Conservation (phyloP, 306 rosid species). For the Abrus pulchellus region DNA sequence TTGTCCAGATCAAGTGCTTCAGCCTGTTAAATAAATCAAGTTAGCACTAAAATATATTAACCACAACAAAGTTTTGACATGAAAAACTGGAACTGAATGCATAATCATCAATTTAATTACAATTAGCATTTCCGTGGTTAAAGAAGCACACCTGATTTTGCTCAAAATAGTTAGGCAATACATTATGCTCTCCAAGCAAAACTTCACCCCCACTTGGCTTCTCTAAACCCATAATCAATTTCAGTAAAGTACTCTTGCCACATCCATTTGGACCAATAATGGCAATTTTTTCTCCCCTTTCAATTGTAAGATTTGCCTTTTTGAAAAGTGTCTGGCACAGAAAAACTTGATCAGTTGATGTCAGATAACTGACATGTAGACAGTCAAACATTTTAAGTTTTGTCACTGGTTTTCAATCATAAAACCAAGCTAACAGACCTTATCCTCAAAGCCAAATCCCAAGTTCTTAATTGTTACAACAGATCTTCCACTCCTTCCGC, state of each 20-base stretch:
- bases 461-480: constrained; percentile 72
- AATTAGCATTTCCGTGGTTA: constrained; percentile 36
- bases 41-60: constrained; percentile 44
- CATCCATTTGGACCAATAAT: constrained; percentile 98
- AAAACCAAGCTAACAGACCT: constrained; percentile 59
- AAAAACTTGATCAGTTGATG: constrained; percentile 46
- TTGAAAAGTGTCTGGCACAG: constrained; percentile 74
- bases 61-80: constrained; percentile 14
- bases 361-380: constrained; percentile 28
- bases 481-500: constrained; percentile 93
- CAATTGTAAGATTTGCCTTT: constrained; percentile 86
- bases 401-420: constrained; percentile 24
- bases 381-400: background rate
- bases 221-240: constrained; percentile 88
- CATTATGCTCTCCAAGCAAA: constrained; percentile 91
- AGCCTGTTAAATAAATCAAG: constrained; percentile 67
- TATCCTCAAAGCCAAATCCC: constrained; percentile 85
- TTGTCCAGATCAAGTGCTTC: constrained; percentile 96
- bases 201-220: constrained; percentile 85
- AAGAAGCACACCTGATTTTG: constrained; percentile 85
- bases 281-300: constrained; percentile 96
- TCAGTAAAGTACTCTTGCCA: constrained; percentile 97
- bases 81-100: constrained; percentile 23
- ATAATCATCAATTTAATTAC: constrained; percentile 17
- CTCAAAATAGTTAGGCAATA: constrained; percentile 95